These are phyloP conservation scores for Scenedesmus sp. DNA, from an alignment of 163 green algal species.

Conservation along the genomic window DNA sequence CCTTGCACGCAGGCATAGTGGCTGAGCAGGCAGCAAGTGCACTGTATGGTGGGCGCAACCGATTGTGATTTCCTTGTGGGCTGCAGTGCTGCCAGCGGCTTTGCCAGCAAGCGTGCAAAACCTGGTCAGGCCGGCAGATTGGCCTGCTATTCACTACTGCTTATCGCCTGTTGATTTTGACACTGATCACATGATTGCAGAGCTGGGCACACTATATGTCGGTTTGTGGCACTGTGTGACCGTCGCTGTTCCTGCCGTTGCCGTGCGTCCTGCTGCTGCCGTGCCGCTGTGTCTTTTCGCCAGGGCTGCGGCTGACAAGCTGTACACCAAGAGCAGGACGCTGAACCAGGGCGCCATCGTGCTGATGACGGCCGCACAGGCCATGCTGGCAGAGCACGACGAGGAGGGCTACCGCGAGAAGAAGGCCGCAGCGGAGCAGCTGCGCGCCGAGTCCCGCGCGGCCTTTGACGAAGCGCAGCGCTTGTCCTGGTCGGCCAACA, in stretches of 20 bases:
- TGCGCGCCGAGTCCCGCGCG: not conserved
- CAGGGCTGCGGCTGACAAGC: slow-evolving; percentile 26
- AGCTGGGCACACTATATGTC: too few relatives aligned
- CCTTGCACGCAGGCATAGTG: not conserved
- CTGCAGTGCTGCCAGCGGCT: not conserved
- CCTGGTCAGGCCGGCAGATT: not conserved
- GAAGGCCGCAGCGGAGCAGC: slow-evolving; percentile 17
- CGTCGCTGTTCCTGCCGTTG: not conserved
- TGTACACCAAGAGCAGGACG: not conserved
- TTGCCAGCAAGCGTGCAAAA: not conserved
- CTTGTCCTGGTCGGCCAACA: slow-evolving; percentile 16
- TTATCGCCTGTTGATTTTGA: too few relatives aligned
- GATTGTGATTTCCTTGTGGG: not conserved
- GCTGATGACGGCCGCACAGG: slow-evolving; percentile 7
- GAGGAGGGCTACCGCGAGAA: not conserved
- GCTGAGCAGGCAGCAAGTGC: too few relatives aligned
- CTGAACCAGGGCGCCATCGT: not conserved
- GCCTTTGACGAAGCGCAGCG: slow-evolving; percentile 7
- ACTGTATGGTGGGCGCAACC: too few relatives aligned
- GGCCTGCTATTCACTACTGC: too few relatives aligned
- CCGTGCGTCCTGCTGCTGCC: not conserved
- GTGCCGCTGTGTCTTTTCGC: not conserved
- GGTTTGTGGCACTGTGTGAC: not conserved
- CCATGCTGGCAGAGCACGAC: not conserved
- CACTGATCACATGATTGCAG: too few relatives aligned